A percentile compares a stretch with the other conserved stretches of the same genome.
These are phyloP conservation scores for Suillus luteus DNA, from an alignment of 768 basidiomycete genomes.

Conservation along the genomic window DNA sequence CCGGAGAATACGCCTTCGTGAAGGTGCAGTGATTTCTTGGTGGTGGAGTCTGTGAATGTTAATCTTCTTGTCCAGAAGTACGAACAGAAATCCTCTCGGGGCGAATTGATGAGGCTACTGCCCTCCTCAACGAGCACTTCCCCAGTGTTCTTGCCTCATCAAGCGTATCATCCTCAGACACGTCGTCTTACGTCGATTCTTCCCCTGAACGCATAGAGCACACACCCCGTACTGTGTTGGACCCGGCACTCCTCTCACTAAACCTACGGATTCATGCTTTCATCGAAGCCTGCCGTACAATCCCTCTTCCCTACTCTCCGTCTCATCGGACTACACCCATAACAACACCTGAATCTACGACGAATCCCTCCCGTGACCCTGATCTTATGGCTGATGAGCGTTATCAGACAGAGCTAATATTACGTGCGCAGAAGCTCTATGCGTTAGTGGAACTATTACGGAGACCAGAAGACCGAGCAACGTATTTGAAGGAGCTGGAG, in stretches of 20 bases:
- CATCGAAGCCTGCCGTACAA: slow-evolving; percentile 80
- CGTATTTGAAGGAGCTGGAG: slow-evolving; percentile 69
- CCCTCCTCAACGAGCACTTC: slow-evolving; percentile 69
- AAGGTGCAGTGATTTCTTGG: slow-evolving; percentile 43
- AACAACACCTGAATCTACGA: slow-evolving; percentile 14
- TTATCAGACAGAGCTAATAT: slow-evolving; percentile 51
- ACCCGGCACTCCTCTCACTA: slow-evolving; percentile 74
- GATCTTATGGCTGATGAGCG: slow-evolving; percentile 36
- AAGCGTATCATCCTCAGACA: slow-evolving; percentile 11
- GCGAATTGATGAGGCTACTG: slow-evolving; percentile 69
- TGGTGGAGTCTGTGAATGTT: slow-evolving; percentile 3
- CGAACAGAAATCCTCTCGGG: slow-evolving; percentile 71
- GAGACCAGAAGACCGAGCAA: slow-evolving; percentile 53
- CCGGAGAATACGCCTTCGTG: slow-evolving; percentile 50
- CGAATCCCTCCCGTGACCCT: slow-evolving; percentile 29
- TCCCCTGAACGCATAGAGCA: slow-evolving; percentile 46
- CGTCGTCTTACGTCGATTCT: slow-evolving; percentile 23
- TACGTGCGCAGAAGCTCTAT: slow-evolving; percentile 67
- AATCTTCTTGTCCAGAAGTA: slow-evolving; percentile 53
- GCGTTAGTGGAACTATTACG: slow-evolving; percentile 58
- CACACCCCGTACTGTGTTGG: slow-evolving; percentile 60
- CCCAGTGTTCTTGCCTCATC: slow-evolving; percentile 60
- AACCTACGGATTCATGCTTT: slow-evolving; percentile 89
- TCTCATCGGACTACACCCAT: slow-evolving; percentile 17
- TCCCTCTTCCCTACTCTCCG: slow-evolving; percentile 53